Evolutionary conservation across 2,329 filamentous ascomycete species (phyloP), one percentile per base, ranked within the genome.

Genomic region (Monosporascus ibericus): DNA sequence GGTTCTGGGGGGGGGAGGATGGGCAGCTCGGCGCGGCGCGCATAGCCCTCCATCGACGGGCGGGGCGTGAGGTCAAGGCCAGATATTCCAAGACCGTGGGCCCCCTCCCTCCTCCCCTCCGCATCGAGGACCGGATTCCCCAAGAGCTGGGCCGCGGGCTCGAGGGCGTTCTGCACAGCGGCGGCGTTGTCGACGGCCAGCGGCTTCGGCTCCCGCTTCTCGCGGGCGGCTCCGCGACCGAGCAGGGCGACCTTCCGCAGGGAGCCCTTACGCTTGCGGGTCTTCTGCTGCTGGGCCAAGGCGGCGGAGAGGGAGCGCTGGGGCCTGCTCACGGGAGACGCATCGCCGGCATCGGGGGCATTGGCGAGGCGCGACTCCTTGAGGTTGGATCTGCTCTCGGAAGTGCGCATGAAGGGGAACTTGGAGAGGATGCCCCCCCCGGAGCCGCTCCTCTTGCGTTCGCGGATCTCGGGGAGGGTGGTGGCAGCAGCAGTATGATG

Each of bases 231-330:
- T 55, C 86, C 86, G 56, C 87, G 87, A 17, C 90, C 89, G 18
- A 96, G 77, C 48, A 96, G 75, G 25, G 90, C 91, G 11, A 89
- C 90, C 70, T 96, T 96, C 54, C 92, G 82, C 67, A 96, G 75
- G 11, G 92, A 96, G 4, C 90, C 91, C 66, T 88, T 88, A 54
- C 92, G 82, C 62, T 85, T 85, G 51, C 90, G 77, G 47, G 82
- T 82, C 66, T 73, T 79, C 53, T 78, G 74, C 55, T 75, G 77
- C 52, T 68, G 66, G 25, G 64, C 63, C 44, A 65, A 58, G 36
- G 60, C 65, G 53, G 60, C 65, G 53, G 64, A 65, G 38, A 68
- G 64, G 9, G 62, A 65, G 53, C 64, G 68, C 25, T 63, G 60
- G 5, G 64, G 63, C 46, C 50, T 58, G 51, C 44, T 52, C 36